Evolutionary conservation across 73 alveolate genomes (phyloP).

Genomic region (Stentor coeruleus): DNA sequence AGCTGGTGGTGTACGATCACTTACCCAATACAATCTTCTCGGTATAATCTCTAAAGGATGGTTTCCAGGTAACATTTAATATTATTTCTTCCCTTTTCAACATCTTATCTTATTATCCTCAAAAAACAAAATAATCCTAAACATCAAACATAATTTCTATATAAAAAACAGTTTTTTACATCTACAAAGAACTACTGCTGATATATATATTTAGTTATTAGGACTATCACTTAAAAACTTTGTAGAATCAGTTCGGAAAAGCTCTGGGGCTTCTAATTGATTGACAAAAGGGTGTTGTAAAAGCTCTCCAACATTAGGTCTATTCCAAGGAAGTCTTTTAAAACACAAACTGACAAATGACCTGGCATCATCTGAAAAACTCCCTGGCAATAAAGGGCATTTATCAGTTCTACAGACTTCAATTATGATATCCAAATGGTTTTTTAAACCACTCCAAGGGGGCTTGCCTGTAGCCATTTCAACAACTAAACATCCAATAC

Average conservation of each 20-base stretch:
- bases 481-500: conserved; percentile 61
- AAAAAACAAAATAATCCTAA: too few relatives aligned
- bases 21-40: conserved; percentile 76
- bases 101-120: too few relatives aligned
- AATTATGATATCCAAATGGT: neutral
- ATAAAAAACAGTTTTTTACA: too few relatives aligned
- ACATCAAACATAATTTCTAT: too few relatives aligned
- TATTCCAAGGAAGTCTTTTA: neutral
- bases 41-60: conserved; percentile 40
- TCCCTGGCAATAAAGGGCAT: neutral
- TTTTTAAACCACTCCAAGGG: conserved; percentile 61
- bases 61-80: neutral
- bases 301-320: neutral
- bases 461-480: conserved; percentile 74
- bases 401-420: neutral
- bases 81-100: too few relatives aligned
- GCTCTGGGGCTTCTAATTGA: too few relatives aligned
- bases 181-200: too few relatives aligned
- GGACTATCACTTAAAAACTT: too few relatives aligned
- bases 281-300: conserved; percentile 15
- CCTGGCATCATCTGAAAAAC: neutral
- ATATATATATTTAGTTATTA: too few relatives aligned
- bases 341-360: neutral
- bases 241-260: too few relatives aligned
- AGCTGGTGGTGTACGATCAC: conserved; percentile 72